phyloP scores from a whole-genome alignment of 805 yeast genomes.

The Wickerhamomyces kurtzmanii region DNA sequence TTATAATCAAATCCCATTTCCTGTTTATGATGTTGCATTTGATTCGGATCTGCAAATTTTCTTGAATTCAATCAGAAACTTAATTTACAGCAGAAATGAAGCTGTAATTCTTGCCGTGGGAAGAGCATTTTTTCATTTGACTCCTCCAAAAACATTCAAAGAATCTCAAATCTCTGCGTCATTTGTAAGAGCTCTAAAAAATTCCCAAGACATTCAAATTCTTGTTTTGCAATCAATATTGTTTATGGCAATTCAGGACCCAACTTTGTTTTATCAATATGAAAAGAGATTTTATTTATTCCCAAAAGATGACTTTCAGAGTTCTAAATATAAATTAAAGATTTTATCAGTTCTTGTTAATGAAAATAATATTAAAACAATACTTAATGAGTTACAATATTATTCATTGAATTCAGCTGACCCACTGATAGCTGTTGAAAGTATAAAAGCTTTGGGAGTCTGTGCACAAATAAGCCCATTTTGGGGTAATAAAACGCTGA shows the following conservation, averaged over 20 bases:
- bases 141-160: slow-evolving; percentile 43
- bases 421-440: slow-evolving; percentile 25
- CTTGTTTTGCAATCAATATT: slow-evolving; percentile 39
- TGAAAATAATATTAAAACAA: slow-evolving; percentile 36
- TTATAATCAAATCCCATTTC: slow-evolving; percentile 26
- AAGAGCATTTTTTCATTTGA: slow-evolving; percentile 45
- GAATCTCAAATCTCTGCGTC: slow-evolving; percentile 39
- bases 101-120: slow-evolving; percentile 54
- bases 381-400: slow-evolving; percentile 57
- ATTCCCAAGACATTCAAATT: slow-evolving; percentile 22
- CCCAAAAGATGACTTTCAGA: slow-evolving; percentile 38
- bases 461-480: slow-evolving; percentile 40
- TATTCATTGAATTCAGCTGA: slow-evolving; percentile 26
- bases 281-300: slow-evolving; percentile 42
- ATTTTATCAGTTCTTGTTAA: slow-evolving; percentile 52
- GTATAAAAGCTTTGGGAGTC: slow-evolving; percentile 53
- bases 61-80: slow-evolving; percentile 31
- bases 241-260: slow-evolving; percentile 25
- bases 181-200: slow-evolving; percentile 30
- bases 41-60: slow-evolving; percentile 53
- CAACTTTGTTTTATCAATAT: slow-evolving; percentile 23
- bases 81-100: slow-evolving; percentile 43
- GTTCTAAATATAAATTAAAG: slow-evolving; percentile 45
- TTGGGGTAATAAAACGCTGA: slow-evolving; percentile 46
- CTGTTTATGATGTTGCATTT: slow-evolving; percentile 29